Evolutionary conservation across 257 asterid species (phyloP), one percentile per base, ranked within the genome.

Genomic region (Fraxinus pennsylvanica): DNA sequence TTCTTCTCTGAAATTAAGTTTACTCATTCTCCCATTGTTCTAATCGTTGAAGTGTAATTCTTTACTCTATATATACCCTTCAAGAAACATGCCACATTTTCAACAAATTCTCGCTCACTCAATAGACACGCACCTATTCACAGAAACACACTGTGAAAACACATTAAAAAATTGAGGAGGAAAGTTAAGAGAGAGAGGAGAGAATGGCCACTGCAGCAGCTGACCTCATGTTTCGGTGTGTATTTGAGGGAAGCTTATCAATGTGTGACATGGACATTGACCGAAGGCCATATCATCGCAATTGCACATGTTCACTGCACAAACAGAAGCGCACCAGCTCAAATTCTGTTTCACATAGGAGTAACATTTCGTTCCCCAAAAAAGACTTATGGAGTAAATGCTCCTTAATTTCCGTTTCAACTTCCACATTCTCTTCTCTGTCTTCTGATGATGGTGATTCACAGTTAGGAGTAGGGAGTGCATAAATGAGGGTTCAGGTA

Each of bases 221-320:
- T 27, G 52, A 71, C 25, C 63, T 14, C 7, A 52, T 52, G 27
- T 36, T 38, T 5, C 59, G 3, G 50, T 12, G 29, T 39, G 27
- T 71, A 17, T 71, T 71, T 27, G 6, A 39, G 15, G 22, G 69
- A 69, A 41, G 75, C 47, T 25, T 79, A 79, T 38, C 79, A 74
- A 52, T 52, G 63, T 19, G 63, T 6, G 9, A 52, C 9, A 52
- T 52, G 63, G 63, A 19, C 25, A 19, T 52, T 52, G 63, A 89
- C 70, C 68, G 88, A 2, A 80, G 89, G 71, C 89, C 90, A 3
- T 85, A 85, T 45, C 89, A 86, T 73, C 67, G 73, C 7, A 57
- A 71, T 29, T 78, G 81, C 73, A 78, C 35, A 45, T 78, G 70
- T 43, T 77, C 81, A 0, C 71, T 71, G 32, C 76, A 78, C 73